Evolutionary conservation across 2,329 filamentous ascomycete species (phyloP), one percentile per base, ranked within the genome.

Genomic region (Xylaria hypoxylon): DNA sequence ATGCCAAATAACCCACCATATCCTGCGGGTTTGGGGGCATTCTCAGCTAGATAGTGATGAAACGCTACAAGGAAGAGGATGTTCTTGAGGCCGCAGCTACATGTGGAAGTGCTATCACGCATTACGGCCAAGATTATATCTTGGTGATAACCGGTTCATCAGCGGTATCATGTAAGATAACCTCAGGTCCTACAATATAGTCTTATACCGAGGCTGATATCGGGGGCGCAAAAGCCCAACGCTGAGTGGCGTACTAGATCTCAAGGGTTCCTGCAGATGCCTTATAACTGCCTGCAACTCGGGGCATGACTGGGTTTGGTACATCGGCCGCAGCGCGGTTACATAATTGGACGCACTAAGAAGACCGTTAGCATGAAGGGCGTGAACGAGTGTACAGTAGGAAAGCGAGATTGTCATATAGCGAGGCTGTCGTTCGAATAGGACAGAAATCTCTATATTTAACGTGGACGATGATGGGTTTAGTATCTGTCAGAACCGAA

Each of bases 191-290:
- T 45, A 31, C 26, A 47, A 33, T 42, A 40, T 53, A 28, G 40
- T 48, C 33, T 59, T 42, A 42, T 31, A 22, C 45, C 47, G 42
- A 52, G 56, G 64, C 57, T 44, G 42, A 61, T 58, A 58, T n/a
- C 40, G 8, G 31, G 51, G 19, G 44, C 45, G 40, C 44, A 11
- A 24, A 47, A 38, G 52, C 31, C 24, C 31, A 55, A 57, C 51
- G 50, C 44, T 26, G 56, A 45, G 38, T 62, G 57, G 24, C 26
- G 44, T 15, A 48, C 50, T 53, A 38, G 19, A 50, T 58, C 44
- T 28, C 45, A 52, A 50, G 56, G 60, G 67, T 69, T 67, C 67
- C 64, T 69, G 67, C 67, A 67, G 58, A 24, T 52, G 40, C 51
- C 59, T 48, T 35, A 50, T 62, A 19, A 44, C 33, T 28, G 65